phyloP scores from a whole-genome alignment of 2,329 filamentous ascomycete genomes.

The Colletotrichum scovillei region DNA sequence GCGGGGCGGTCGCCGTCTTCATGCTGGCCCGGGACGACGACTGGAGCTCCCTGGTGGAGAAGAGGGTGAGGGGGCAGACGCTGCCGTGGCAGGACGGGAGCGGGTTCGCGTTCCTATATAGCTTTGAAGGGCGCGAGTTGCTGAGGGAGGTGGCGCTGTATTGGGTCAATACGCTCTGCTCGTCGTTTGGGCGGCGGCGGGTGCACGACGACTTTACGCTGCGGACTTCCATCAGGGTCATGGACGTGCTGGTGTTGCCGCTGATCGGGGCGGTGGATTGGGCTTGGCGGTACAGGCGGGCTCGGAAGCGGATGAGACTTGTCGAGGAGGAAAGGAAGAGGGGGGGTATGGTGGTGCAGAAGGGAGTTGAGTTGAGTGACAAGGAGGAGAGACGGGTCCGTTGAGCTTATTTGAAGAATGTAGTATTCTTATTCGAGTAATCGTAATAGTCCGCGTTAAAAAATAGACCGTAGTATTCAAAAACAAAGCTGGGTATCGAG shows the following conservation, averaged over 20 bases:
- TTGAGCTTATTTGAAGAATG: neutral
- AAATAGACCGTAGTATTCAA: neutral
- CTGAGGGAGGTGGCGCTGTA: conserved; percentile 22
- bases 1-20: conserved; percentile 27
- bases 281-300: conserved; percentile 29
- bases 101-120: conserved; percentile 26
- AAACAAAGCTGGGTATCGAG: conserved; percentile 27
- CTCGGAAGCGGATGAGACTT: neutral
- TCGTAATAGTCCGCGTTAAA: conserved; percentile 16
- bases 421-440: neutral
- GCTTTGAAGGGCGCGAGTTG: conserved; percentile 29
- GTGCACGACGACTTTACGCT: conserved; percentile 28
- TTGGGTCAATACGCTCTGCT: conserved; percentile 28
- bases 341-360: neutral
- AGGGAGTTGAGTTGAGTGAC: neutral
- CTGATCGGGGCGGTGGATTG: conserved; percentile 24
- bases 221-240: conserved; percentile 20
- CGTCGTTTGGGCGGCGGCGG: conserved; percentile 21
- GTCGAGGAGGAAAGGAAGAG: neutral
- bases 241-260: conserved; percentile 28
- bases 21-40: conserved; percentile 30
- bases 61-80: conserved; percentile 7
- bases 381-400: neutral
- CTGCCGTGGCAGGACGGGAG: conserved; percentile 29
- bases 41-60: conserved; percentile 5